Conservation (phyloP, 2,329 filamentous ascomycete species). For the Catunica adiposa region DNA sequence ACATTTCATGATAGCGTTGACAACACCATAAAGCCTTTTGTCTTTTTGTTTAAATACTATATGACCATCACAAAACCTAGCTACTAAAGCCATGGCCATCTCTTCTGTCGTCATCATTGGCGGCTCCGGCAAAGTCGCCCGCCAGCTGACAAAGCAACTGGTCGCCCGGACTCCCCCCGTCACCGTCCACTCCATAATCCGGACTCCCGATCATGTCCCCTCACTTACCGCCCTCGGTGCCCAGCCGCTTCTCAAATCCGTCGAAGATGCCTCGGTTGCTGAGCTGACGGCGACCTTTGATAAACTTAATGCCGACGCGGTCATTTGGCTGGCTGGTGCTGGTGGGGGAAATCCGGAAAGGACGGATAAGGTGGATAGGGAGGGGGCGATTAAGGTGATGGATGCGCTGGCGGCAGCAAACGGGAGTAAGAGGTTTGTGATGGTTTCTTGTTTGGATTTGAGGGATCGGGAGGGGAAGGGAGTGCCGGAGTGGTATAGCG, state of each 20-base stretch:
- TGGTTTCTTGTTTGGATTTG: conserved; percentile 29
- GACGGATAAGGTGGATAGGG: conserved; percentile 28
- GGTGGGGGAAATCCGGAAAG: conserved; percentile 21
- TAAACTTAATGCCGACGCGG: conserved; percentile 19
- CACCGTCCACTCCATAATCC: conserved; percentile 19
- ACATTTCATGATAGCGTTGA: no score
- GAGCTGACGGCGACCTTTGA: conserved; percentile 24
- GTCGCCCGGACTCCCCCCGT: conserved; percentile 13
- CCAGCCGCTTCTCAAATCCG: conserved; percentile 26
- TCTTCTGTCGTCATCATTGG: conserved; percentile 18
- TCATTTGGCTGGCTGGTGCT: conserved; percentile 22
- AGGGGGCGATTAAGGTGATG: conserved; percentile 29
- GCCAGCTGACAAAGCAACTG: conserved; percentile 17
- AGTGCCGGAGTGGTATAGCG: conserved; percentile 28
- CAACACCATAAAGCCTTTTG: no score
- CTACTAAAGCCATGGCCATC: conserved; percentile 13
- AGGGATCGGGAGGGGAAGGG: conserved; percentile 24
- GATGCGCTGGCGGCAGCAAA: conserved; percentile 25
- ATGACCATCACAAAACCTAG: no score
- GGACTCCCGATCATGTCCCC: conserved; percentile 20
- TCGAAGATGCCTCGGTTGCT: conserved; percentile 24
- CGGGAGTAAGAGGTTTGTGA: conserved; percentile 25
- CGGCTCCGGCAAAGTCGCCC: conserved; percentile 18
- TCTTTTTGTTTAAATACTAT: no score
- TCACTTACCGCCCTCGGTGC: conserved; percentile 25